Conservation (phyloP, 2,329 filamentous ascomycete genomes). For the Cladosporium sp. region DNA sequence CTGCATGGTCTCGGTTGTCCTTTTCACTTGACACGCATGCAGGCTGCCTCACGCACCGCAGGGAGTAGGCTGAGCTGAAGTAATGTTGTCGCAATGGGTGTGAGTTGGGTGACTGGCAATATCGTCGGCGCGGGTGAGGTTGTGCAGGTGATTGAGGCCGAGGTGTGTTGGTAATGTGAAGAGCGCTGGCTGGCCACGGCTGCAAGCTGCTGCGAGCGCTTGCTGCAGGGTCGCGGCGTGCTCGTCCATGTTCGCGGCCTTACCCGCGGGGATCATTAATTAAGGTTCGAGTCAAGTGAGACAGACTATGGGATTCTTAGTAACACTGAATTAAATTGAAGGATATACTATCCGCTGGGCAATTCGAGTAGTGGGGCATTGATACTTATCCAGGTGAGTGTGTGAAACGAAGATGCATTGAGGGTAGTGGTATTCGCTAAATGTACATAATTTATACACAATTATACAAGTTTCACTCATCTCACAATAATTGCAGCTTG, state of each 20-base stretch:
- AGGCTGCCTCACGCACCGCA: slow-evolving; percentile 12
- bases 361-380: too few relatives aligned
- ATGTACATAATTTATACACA: background rate
- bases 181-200: slow-evolving; percentile 8
- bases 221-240: slow-evolving; percentile 5
- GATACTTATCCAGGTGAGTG: too few relatives aligned
- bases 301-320: background rate
- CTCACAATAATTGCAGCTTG: too few relatives aligned
- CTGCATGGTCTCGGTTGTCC: slow-evolving; percentile 41
- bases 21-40: slow-evolving; percentile 12
- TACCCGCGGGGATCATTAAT: background rate
- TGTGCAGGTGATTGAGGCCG: background rate
- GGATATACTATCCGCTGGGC: background rate
- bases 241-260: background rate
- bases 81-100: slow-evolving; percentile 1
- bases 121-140: background rate
- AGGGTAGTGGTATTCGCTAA: background rate
- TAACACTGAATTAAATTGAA: background rate
- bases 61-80: background rate
- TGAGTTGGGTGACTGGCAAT: background rate
- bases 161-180: slow-evolving; percentile 9
- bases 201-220: slow-evolving; percentile 2
- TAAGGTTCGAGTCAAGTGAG: slow-evolving; percentile 2
- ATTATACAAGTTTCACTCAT: background rate
- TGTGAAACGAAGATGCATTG: too few relatives aligned